Evolutionary conservation across 306 rosid species (phyloP), one percentile per base, ranked within the genome.

Genomic region (Casuarina glauca): DNA sequence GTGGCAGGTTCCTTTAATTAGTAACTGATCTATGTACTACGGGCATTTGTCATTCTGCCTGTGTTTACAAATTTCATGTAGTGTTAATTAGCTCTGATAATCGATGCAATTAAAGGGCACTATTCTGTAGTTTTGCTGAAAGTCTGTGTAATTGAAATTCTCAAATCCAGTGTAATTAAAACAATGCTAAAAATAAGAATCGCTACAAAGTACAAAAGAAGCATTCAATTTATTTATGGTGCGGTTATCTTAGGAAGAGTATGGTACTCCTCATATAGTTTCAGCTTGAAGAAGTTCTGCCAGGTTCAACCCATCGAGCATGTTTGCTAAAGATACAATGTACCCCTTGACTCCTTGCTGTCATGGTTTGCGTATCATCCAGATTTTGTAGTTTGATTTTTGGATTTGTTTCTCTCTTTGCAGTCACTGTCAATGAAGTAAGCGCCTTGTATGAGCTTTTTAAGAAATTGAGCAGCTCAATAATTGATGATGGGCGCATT

Each of bases 341-440:
- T 41, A 42, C 72, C 57, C 38, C 6, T 49, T 49, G 58, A 60
- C 43, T 43, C 1, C 49, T 55, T 44, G 55, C 51, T 61, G 17
- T 78, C 70, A 41, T 38, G 17, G 36, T 11, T 53, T 74, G 44
- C 41, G 45, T 76, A 26, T 73, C 19, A 48, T 35, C 76, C 9
- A 32, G 39, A 72, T 17, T 8, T 75, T 26, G 73, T 49, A 38
- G 62, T n/a, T 74, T 39, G 32, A 49, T 35, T 4, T 6, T 43
- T 76, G 44, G 54, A 11, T 13, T n/a, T 66, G 48, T 77, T 52
- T 76, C 62, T 38, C 45, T 76, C 7, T 64, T 69, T 20, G 74
- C 85, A 94, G 97, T 94, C 84, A 78, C 92, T 16, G 93, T 88
- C 76, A 90, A 79, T 73, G 98, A 94, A 76, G 94, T 94, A 20